Conservation (phyloP, 1,284 basidiomycete species). For the Microbotryum silenes-acaulis region DNA sequence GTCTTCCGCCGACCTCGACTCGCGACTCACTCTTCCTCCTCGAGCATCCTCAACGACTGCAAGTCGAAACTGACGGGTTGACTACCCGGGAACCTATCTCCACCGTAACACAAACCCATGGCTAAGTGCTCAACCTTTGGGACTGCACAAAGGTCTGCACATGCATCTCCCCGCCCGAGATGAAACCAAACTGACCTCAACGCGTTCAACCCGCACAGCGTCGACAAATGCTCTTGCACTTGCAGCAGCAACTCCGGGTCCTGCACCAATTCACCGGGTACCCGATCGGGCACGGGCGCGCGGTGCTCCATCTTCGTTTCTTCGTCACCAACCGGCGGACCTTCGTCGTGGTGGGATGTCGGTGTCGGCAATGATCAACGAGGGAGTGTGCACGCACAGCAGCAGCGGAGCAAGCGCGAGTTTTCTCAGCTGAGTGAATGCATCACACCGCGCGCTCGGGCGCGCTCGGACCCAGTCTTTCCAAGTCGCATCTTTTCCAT, state of each 20-base stretch:
- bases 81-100: conserved; percentile 76
- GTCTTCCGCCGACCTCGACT: no score
- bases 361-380: neutral
- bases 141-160: no score
- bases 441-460: neutral
- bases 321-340: no score
- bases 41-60: conserved; percentile 63
- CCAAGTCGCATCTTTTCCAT: neutral
- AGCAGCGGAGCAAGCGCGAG: no score
- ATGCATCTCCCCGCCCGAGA: no score
- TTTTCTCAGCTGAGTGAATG: neutral
- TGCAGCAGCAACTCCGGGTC: conserved; percentile 27
- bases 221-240: conserved; percentile 27
- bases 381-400: no score
- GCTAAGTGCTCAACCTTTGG: neutral
- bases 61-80: conserved; percentile 82
- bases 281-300: conserved; percentile 26
- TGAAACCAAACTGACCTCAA: conserved; percentile 15
- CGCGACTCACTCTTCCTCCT: conserved; percentile 67
- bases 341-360: no score
- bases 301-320: neutral
- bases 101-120: neutral
- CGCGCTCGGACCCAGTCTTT: neutral
- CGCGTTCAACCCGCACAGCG: conserved; percentile 23
- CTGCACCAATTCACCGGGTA: conserved; percentile 28